Percentiles rank a stretch among this genome's conserved stretches.
These are phyloP conservation scores for Vachellia pachyceras DNA, from an alignment of 306 rosid species.

Conservation along the genomic window DNA sequence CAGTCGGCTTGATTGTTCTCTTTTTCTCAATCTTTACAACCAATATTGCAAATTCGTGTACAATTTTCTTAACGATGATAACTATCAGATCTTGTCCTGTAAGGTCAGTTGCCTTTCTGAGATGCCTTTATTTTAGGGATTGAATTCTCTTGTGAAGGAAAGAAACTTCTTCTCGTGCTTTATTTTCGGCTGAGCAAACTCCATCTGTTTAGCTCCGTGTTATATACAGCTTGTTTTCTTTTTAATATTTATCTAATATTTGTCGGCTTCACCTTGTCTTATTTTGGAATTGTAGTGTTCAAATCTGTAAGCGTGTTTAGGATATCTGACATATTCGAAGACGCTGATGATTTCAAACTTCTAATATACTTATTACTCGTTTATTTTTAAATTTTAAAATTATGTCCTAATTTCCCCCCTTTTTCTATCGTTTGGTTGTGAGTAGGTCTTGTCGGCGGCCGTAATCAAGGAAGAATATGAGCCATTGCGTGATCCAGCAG, in stretches of 20 bases:
- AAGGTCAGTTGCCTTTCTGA: background rate
- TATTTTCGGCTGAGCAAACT: background rate
- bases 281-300: background rate
- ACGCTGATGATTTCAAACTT: background rate
- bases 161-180: background rate
- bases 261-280: conserved; percentile 39
- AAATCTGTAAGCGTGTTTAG: background rate
- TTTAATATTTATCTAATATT: background rate
- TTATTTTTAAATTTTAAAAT: background rate
- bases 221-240: conserved; percentile 7
- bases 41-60: background rate
- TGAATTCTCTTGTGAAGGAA: background rate
- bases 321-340: background rate
- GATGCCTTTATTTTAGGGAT: background rate
- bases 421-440: background rate
- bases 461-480: conserved; percentile 53
- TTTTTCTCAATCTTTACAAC: background rate
- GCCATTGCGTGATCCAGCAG: conserved; percentile 64
- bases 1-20: background rate
- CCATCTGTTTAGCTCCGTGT: background rate
- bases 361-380: background rate
- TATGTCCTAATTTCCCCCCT: background rate
- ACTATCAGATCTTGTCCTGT: background rate
- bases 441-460: background rate
- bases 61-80: background rate